Evolutionary conservation across 2,329 filamentous ascomycete species (phyloP).

Genomic region (Aspergillus costaricaensis): DNA sequence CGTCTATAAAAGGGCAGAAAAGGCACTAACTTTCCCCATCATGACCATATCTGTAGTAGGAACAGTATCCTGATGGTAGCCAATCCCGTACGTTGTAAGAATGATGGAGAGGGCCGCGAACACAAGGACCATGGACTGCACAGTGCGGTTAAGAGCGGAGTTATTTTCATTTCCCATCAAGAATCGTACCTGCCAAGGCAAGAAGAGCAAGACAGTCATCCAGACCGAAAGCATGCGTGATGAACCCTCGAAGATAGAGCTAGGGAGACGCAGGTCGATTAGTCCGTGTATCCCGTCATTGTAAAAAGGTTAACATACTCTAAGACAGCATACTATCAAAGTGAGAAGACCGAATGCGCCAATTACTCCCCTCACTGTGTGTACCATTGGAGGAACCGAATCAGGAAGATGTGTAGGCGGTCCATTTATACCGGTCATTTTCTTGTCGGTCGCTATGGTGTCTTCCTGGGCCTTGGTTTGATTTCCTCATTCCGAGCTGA

Average conservation of each 20-base stretch:
- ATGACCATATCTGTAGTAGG: background rate
- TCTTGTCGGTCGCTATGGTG: background rate
- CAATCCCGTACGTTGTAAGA: background rate
- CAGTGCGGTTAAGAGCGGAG: background rate
- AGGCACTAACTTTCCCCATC: background rate
- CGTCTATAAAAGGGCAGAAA: background rate
- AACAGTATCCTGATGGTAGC: background rate
- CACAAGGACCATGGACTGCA: background rate
- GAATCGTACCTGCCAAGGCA: background rate
- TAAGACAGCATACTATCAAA: conserved; percentile 9
- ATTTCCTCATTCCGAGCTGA: background rate
- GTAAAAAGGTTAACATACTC: background rate
- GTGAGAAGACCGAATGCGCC: conserved; percentile 15
- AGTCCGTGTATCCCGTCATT: background rate
- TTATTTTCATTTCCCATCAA: background rate
- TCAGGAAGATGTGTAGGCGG: background rate
- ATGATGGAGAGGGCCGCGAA: background rate
- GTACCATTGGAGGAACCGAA: background rate
- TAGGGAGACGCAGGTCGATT: background rate
- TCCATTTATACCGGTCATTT: background rate
- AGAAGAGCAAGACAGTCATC: background rate
- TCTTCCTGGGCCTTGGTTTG: background rate
- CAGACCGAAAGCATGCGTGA: background rate
- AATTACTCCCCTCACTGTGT: conserved; percentile 1
- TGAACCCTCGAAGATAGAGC: background rate